Conservation (phyloP, 2,329 filamentous ascomycete species). For the Alternaria arbusti region DNA sequence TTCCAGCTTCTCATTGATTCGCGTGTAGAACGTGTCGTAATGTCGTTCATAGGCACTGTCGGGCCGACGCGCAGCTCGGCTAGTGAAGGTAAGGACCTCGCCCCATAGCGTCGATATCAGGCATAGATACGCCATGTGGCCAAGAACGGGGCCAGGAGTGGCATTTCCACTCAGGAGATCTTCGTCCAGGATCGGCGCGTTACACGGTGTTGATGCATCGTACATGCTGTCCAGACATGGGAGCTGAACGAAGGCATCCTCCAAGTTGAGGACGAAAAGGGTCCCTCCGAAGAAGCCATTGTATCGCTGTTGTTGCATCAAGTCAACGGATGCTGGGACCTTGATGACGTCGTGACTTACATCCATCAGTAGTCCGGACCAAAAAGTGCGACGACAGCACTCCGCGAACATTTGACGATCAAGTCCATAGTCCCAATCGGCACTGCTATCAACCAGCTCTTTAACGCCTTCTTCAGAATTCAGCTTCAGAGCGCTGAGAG, state of each 20-base stretch:
- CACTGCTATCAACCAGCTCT: slow-evolving; percentile 52
- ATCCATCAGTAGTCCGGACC: slow-evolving; percentile 74
- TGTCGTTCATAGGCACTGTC: slow-evolving; percentile 52
- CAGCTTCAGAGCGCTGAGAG: slow-evolving; percentile 65
- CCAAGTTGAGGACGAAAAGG: slow-evolving; percentile 63
- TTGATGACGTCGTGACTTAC: slow-evolving; percentile 52
- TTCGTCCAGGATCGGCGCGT: slow-evolving; percentile 67
- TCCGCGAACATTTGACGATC: slow-evolving; percentile 66
- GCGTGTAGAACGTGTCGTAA: slow-evolving; percentile 61
- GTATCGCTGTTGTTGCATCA: slow-evolving; percentile 57
- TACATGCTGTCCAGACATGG: slow-evolving; percentile 68
- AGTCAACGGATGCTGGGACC: slow-evolving; percentile 39
- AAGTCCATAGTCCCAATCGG: slow-evolving; percentile 63
- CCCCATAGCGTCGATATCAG: slow-evolving; percentile 71
- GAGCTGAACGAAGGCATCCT: slow-evolving; percentile 71
- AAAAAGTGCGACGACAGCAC: slow-evolving; percentile 73
- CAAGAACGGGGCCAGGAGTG: slow-evolving; percentile 45
- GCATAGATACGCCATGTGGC: slow-evolving; percentile 65
- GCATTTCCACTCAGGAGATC: slow-evolving; percentile 51
- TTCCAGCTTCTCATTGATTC: slow-evolving; percentile 59
- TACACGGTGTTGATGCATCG: slow-evolving; percentile 64
- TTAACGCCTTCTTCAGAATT: slow-evolving; percentile 65
- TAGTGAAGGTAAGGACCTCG: slow-evolving; percentile 66
- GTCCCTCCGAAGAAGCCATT: slow-evolving; percentile 62
- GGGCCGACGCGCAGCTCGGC: slow-evolving; percentile 57